Conservation (phyloP, 73 alveolate genomes). For the Blepharisma stoltei region DNA sequence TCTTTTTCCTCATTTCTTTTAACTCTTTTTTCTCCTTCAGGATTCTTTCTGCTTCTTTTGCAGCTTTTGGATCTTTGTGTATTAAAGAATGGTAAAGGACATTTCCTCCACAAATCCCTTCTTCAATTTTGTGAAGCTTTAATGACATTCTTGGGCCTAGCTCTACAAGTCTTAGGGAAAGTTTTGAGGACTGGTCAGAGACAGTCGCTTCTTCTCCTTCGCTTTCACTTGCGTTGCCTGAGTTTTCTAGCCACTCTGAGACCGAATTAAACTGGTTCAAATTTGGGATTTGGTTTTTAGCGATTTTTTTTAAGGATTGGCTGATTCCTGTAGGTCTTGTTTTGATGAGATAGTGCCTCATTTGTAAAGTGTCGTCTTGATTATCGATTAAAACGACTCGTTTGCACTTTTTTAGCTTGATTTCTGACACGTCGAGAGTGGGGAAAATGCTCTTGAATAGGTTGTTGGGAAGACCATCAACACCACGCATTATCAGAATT, state of each 20-base stretch:
- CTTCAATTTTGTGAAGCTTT: conserved; percentile 78
- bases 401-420: conserved; percentile 73
- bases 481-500: neutral
- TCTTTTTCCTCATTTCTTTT: conserved; percentile 77
- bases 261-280: conserved; percentile 68
- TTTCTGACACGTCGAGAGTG: conserved; percentile 37
- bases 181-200: conserved; percentile 57
- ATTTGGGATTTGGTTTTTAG: conserved; percentile 70
- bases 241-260: conserved; percentile 73
- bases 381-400: conserved; percentile 75
- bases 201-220: conserved; percentile 86
- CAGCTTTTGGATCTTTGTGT: conserved; percentile 67
- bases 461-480: conserved; percentile 1
- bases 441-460: conserved; percentile 22
- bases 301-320: conserved; percentile 74
- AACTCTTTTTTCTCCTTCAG: conserved; percentile 56
- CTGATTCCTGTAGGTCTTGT: conserved; percentile 75
- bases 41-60: conserved; percentile 50
- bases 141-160: conserved; percentile 86
- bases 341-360: conserved; percentile 83
- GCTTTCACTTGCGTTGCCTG: conserved; percentile 71
- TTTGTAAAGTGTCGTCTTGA: conserved; percentile 55
- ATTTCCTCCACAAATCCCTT: conserved; percentile 88
- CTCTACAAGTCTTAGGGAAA: conserved; percentile 72
- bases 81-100: conserved; percentile 77